Evolutionary conservation across 192 early-diverging fungal genomes (phyloP).

Genomic region (Entomortierella beljakovae): DNA sequence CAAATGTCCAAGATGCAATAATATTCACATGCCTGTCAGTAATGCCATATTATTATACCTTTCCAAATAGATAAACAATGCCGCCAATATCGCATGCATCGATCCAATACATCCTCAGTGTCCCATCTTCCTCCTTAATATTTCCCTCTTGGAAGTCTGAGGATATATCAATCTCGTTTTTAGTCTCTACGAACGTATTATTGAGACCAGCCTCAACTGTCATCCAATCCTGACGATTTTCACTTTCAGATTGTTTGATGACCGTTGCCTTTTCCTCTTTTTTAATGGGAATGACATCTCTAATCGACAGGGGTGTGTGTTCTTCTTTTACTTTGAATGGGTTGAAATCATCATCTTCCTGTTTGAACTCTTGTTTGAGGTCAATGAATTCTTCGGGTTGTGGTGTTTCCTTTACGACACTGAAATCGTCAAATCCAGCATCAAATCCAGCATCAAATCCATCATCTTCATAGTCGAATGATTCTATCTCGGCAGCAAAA

Average conservation of each 20-base stretch:
- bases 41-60: slow-evolving; percentile 61
- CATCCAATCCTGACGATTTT: slow-evolving; percentile 33
- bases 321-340: slow-evolving; percentile 34
- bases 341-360: slow-evolving; percentile 17
- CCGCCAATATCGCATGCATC: slow-evolving; percentile 91
- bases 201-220: slow-evolving; percentile 27
- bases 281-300: slow-evolving; percentile 14
- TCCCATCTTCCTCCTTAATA: slow-evolving; percentile 60
- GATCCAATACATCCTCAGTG: slow-evolving; percentile 87
- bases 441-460: slow-evolving; percentile 7
- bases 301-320: slow-evolving; percentile 1
- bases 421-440: slow-evolving; percentile 22
- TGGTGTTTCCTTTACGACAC: slow-evolving; percentile 7
- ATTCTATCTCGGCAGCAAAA: slow-evolving; percentile 7
- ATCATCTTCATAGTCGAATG: slow-evolving; percentile 10
- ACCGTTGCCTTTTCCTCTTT: slow-evolving; percentile 35
- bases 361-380: slow-evolving; percentile 33
- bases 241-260: slow-evolving; percentile 29
- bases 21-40: no score
- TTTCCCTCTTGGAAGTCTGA: slow-evolving; percentile 26
- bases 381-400: slow-evolving; percentile 10
- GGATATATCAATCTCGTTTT: slow-evolving; percentile 1
- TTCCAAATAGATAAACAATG: slow-evolving; percentile 91
- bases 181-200: slow-evolving; percentile 4
- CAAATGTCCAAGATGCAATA: no score